Percentiles rank a stretch among this genome's conserved stretches.
phyloP scores from a whole-genome alignment of 148 eudicot genomes.

The Pouteria glomerata region DNA sequence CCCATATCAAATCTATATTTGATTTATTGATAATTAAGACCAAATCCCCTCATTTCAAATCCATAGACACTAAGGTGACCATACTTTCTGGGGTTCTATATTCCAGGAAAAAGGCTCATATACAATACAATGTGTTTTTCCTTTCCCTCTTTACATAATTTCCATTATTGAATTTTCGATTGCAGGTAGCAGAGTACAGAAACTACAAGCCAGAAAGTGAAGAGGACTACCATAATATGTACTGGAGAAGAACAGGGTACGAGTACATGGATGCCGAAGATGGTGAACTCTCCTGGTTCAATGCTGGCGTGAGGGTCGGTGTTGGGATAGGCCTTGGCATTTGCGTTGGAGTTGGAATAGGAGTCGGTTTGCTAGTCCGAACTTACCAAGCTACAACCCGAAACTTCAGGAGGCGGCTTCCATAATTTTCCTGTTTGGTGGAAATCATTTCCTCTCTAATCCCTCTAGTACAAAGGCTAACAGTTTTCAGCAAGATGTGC shows the following conservation, averaged over 20 bases:
- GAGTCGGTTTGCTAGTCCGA: slow-evolving; percentile 65
- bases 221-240: slow-evolving; percentile 24
- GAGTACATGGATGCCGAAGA: slow-evolving; percentile 61
- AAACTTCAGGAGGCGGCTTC: slow-evolving; percentile 22
- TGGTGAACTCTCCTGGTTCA: slow-evolving; percentile 64
- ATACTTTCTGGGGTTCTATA: no score
- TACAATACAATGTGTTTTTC: no score
- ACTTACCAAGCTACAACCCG: slow-evolving; percentile 58
- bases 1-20: no score
- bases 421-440: background rate
- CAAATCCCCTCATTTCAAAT: no score
- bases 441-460: no score
- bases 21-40: no score
- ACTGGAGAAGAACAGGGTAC: slow-evolving; percentile 34
- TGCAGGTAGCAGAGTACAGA: slow-evolving; percentile 34
- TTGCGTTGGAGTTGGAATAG: slow-evolving; percentile 71
- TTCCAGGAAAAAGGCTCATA: no score
- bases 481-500: no score
- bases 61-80: no score
- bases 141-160: background rate
- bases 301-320: no score
- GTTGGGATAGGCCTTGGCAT: slow-evolving; percentile 73
- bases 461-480: no score
- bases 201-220: slow-evolving; percentile 35
- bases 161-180: background rate